A percentile compares a stretch with the other conserved stretches of the same genome.
Conservation (phyloP, 192 early-diverging fungal species). For the Thamnidium elegans region DNA sequence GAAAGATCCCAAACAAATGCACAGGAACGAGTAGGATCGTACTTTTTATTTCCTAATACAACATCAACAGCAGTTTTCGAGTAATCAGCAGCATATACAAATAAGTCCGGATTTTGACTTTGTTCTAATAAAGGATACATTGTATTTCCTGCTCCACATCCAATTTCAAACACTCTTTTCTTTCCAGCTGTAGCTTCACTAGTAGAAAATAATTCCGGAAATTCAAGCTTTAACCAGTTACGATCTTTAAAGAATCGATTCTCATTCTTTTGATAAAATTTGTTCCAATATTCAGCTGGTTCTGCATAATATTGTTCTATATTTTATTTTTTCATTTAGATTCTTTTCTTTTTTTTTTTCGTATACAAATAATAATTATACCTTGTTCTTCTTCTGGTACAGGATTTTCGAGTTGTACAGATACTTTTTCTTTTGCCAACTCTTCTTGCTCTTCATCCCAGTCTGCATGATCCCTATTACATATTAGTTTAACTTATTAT, state of each 20-base stretch:
- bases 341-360: neutral
- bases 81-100: conserved; percentile 93
- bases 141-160: conserved; percentile 97
- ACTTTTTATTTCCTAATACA: conserved; percentile 78
- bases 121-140: conserved; percentile 88
- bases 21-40: conserved; percentile 65
- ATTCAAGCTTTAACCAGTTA: conserved; percentile 93
- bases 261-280: conserved; percentile 79
- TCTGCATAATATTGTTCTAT: conserved; percentile 44
- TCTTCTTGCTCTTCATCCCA: conserved; percentile 83
- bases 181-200: conserved; percentile 48
- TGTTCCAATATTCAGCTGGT: conserved; percentile 68
- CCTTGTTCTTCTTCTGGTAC: conserved; percentile 63
- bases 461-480: conserved; percentile 86
- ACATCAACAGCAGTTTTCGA: conserved; percentile 86
- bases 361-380: conserved; percentile 14
- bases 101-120: conserved; percentile 70
- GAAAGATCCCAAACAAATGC: conserved; percentile 98
- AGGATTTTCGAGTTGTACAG: conserved; percentile 64
- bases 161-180: conserved; percentile 83
- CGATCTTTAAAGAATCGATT: conserved; percentile 96
- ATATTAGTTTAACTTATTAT: neutral
- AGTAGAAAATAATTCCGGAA: conserved; percentile 76
- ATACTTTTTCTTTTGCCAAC: conserved; percentile 73
- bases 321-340: neutral